Conservation (phyloP, 495 filamentous ascomycete species). For the Parachaetomium inaequale region DNA sequence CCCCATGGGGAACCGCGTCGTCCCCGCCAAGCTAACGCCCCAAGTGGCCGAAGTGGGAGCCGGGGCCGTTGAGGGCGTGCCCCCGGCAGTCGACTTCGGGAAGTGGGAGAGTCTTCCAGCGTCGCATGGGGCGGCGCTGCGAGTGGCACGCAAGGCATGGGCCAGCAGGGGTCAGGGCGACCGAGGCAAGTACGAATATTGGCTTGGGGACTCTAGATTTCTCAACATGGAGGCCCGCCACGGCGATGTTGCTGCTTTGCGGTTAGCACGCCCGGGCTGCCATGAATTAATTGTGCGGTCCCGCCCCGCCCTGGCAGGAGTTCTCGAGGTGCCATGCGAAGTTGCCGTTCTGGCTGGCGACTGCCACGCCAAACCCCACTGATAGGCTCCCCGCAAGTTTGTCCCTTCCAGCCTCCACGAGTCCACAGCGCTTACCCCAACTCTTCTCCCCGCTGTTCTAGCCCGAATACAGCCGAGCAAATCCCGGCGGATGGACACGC, state of each 20-base stretch:
- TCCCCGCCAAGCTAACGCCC: background rate
- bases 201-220: too few relatives aligned
- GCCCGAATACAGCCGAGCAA: constrained; percentile 1
- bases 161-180: too few relatives aligned
- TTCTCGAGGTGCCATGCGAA: background rate
- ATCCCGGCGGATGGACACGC: background rate
- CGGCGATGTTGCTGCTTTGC: constrained; percentile 21
- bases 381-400: background rate
- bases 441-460: background rate
- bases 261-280: constrained; percentile 8
- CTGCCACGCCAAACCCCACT: background rate
- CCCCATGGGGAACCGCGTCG: constrained; percentile 7
- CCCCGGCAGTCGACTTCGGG: constrained; percentile 18
- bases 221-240: background rate
- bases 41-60: background rate
- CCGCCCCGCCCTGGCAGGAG: too few relatives aligned
- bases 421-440: background rate
- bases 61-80: background rate
- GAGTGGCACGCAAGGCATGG: too few relatives aligned
- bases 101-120: constrained; percentile 1
- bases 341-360: background rate
- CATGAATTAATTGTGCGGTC: too few relatives aligned
- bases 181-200: too few relatives aligned
- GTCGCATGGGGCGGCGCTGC: background rate
- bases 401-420: too few relatives aligned